Percentiles rank a stretch among this genome's conserved stretches.
Conservation (phyloP, 2,329 filamentous ascomycete species). For the Emergomyces africanus region DNA sequence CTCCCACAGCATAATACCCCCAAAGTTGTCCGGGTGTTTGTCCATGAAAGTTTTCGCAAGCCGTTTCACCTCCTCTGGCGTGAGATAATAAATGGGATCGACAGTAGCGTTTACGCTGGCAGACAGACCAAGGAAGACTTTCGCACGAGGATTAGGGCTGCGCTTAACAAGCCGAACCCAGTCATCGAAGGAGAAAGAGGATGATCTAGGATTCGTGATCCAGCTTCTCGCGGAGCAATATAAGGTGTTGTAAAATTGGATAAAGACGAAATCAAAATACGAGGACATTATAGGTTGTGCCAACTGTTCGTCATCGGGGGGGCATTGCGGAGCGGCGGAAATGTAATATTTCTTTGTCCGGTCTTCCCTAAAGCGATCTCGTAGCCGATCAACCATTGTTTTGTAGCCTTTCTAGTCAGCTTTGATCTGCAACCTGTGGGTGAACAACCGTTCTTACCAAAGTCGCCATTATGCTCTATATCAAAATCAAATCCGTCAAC, state of each 20-base stretch:
- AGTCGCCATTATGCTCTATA: conserved; percentile 22
- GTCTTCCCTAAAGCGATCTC: conserved; percentile 25
- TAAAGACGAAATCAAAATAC: conserved; percentile 41
- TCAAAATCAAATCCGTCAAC: conserved; percentile 45
- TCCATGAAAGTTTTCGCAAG: conserved; percentile 34
- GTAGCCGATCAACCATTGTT: conserved; percentile 37
- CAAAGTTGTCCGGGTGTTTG: conserved; percentile 34
- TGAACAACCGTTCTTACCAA: conserved; percentile 14
- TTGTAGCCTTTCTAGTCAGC: conserved; percentile 28
- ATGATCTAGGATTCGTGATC: conserved; percentile 19
- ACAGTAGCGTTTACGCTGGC: conserved; percentile 20
- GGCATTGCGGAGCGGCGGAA: conserved; percentile 42
- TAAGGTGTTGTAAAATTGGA: conserved; percentile 45
- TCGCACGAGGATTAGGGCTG: conserved; percentile 32
- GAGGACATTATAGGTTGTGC: conserved; percentile 32
- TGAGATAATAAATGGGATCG: conserved; percentile 32
- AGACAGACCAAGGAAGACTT: conserved; percentile 43
- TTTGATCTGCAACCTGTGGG: neutral
- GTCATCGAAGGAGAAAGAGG: conserved; percentile 33
- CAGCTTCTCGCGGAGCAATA: conserved; percentile 38
- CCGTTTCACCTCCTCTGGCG: conserved; percentile 31
- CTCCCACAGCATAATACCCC: conserved; percentile 42
- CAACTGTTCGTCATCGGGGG: conserved; percentile 36
- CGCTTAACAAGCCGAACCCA: conserved; percentile 32
- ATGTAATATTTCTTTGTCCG: conserved; percentile 33